Evolutionary conservation across 2,329 filamentous ascomycete species (phyloP).

Genomic region (Pestalotiopsis sp.): DNA sequence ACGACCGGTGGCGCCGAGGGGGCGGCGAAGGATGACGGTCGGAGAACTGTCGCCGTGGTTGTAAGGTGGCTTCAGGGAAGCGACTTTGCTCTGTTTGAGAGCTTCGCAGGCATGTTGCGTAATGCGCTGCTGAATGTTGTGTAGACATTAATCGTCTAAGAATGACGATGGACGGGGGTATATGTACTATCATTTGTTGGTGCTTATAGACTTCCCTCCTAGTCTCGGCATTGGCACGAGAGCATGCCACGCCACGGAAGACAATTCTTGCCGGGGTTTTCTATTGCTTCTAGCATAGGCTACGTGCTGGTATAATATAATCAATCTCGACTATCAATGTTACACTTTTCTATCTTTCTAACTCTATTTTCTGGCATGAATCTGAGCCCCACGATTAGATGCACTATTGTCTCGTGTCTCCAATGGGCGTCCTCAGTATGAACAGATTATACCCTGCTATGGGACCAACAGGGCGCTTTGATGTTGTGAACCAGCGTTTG

Average conservation of each 20-base stretch:
- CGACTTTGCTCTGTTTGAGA: constrained; percentile 78
- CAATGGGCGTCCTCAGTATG: background rate
- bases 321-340: no score
- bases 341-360: background rate
- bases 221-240: no score
- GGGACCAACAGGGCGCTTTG: background rate
- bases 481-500: background rate
- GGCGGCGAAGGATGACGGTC: constrained; percentile 27
- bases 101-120: constrained; percentile 77
- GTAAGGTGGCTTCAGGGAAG: constrained; percentile 77
- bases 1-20: constrained; percentile 33
- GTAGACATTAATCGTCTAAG: background rate
- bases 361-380: background rate
- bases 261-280: no score
- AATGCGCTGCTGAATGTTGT: constrained; percentile 18
- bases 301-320: no score
- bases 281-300: no score
- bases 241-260: no score
- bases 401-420: background rate
- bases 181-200: background rate
- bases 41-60: constrained; percentile 44
- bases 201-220: no score
- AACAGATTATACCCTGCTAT: background rate
- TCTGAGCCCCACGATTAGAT: background rate
- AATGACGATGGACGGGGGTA: no score